A percentile compares a stretch with the other conserved stretches of the same genome.
These are phyloP conservation scores for Euphorbia pulcherrima DNA, from an alignment of 345 rosid genomes.

Conservation along the genomic window DNA sequence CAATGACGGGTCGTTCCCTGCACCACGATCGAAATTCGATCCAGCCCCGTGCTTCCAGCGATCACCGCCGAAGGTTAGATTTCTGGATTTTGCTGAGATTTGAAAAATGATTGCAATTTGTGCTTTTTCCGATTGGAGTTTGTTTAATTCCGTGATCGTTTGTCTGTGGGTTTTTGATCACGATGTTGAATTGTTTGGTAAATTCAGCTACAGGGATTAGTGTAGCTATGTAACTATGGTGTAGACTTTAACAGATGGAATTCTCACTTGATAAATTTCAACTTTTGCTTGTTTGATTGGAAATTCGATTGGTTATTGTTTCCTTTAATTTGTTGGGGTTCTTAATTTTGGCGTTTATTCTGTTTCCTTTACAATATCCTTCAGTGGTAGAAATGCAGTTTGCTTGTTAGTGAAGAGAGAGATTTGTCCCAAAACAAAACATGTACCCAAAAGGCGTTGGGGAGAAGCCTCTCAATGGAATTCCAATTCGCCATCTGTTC, in stretches of 20 bases:
- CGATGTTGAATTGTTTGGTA: neutral
- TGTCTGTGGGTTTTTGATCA: neutral
- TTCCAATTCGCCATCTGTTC: constrained; percentile 29
- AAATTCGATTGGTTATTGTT: too few species aligned
- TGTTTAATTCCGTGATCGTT: neutral
- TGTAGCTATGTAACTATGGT: neutral
- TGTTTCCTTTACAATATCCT: constrained; percentile 7
- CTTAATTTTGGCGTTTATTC: neutral
- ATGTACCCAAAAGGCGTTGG: constrained; percentile 55
- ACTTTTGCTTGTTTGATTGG: neutral
- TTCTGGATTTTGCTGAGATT: neutral
- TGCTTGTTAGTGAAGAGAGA: constrained; percentile 61
- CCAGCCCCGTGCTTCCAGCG: constrained; percentile 29
- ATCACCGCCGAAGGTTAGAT: constrained; percentile 37
- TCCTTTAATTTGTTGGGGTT: neutral
- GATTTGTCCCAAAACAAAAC: constrained; percentile 56
- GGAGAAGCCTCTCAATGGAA: constrained; percentile 39
- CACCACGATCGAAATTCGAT: constrained; percentile 39
- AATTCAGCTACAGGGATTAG: neutral
- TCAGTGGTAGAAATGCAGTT: constrained; percentile 51
- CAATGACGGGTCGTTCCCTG: constrained; percentile 46
- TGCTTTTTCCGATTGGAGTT: too few species aligned
- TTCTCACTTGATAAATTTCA: neutral
- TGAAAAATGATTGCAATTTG: neutral
- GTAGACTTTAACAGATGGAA: neutral